phyloP scores from a whole-genome alignment of 2,329 filamentous ascomycete species.

The Colletotrichum eremochloae region DNA sequence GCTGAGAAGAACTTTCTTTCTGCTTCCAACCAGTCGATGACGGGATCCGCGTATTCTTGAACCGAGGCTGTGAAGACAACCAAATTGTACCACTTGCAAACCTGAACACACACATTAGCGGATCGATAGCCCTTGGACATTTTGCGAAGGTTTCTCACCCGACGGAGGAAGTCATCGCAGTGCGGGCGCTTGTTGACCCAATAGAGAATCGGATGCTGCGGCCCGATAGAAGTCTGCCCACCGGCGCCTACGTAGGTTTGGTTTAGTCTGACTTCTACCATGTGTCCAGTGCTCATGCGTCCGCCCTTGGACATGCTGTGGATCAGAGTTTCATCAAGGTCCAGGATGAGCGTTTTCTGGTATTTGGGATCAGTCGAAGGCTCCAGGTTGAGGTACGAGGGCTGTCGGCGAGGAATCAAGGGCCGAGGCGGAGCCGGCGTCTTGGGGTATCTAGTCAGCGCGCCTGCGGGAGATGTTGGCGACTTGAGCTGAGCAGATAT shows the following conservation, averaged over 20 bases:
- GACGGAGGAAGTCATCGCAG: slow-evolving; percentile 95
- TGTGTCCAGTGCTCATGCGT: slow-evolving; percentile 95
- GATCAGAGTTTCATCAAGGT: slow-evolving; percentile 97
- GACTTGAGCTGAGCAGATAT: slow-evolving; percentile 90
- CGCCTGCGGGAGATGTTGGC: slow-evolving; percentile 84
- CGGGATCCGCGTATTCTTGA: slow-evolving; percentile 97
- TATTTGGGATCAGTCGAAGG: slow-evolving; percentile 66
- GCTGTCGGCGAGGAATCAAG: slow-evolving; percentile 88
- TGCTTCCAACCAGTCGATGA: slow-evolving; percentile 98
- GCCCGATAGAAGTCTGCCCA: slow-evolving; percentile 76
- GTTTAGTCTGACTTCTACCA: slow-evolving; percentile 96
- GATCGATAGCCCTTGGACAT: neutral
- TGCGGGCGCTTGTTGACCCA: slow-evolving; percentile 98
- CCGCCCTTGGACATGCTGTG: slow-evolving; percentile 98
- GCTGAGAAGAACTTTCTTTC: slow-evolving; percentile 97
- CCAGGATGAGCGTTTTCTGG: slow-evolving; percentile 94
- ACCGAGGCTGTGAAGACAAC: slow-evolving; percentile 97
- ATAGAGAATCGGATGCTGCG: slow-evolving; percentile 96
- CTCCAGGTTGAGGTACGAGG: slow-evolving; percentile 81
- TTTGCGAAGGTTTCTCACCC: slow-evolving; percentile 62
- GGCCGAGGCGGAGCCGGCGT: slow-evolving; percentile 90
- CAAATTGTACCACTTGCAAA: slow-evolving; percentile 98
- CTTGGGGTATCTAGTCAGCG: slow-evolving; percentile 89
- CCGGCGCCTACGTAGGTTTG: slow-evolving; percentile 77
- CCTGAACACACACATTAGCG: slow-evolving; percentile 57